Evolutionary conservation across 2,329 filamentous ascomycete genomes (phyloP).

Genomic region (Fusarium algeriense): DNA sequence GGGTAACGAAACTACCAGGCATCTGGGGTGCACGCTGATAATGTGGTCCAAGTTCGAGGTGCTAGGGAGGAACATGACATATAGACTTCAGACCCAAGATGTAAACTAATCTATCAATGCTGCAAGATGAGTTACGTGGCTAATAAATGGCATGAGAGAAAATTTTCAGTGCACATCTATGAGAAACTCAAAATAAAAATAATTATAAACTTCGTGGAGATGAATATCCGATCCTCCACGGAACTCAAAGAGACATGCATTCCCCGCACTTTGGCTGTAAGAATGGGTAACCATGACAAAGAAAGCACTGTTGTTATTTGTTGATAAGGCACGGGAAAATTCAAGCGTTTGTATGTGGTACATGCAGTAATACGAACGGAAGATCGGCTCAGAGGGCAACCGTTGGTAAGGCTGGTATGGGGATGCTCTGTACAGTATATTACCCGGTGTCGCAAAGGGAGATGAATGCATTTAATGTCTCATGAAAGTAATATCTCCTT

Average conservation of each 20-base stretch:
- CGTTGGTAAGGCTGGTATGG: slow-evolving; percentile 12
- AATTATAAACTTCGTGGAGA: slow-evolving; percentile 7
- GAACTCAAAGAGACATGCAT: slow-evolving; percentile 22
- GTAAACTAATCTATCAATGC: not conserved
- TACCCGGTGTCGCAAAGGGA: slow-evolving; percentile 1
- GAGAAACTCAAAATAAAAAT: not conserved
- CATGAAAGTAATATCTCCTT: slow-evolving; percentile 24
- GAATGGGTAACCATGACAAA: slow-evolving; percentile 17
- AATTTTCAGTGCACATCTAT: not conserved
- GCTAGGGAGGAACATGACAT: not conserved
- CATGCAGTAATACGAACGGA: slow-evolving; percentile 2
- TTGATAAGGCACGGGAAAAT: slow-evolving; percentile 2
- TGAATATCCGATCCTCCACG: slow-evolving; percentile 14
- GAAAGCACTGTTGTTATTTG: not conserved
- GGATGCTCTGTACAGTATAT: not conserved
- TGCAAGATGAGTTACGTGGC: not conserved
- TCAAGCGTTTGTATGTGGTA: slow-evolving; percentile 17
- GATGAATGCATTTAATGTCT: slow-evolving; percentile 8
- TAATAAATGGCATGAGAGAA: not conserved
- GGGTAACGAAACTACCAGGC: slow-evolving; percentile 1
- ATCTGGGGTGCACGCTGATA: slow-evolving; percentile 18
- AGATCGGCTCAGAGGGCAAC: not conserved
- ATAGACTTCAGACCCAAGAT: not conserved
- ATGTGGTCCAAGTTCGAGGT: slow-evolving; percentile 17
- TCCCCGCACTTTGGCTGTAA: slow-evolving; percentile 29